Evolutionary conservation across 108 stramenopile species (phyloP).

Genomic region (Bacterosira constricta): DNA sequence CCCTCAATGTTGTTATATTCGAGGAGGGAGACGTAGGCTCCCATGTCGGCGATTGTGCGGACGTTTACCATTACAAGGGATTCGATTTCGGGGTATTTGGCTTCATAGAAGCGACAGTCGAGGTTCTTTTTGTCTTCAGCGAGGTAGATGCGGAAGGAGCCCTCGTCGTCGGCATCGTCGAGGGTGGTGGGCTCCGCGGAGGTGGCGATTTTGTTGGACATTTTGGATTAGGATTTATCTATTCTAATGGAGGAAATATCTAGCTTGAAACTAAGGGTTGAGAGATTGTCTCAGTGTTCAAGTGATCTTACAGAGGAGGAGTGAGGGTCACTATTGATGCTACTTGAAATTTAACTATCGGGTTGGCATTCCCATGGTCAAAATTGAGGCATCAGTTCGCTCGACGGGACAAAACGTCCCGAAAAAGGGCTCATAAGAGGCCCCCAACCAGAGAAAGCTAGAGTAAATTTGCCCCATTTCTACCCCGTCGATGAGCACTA

Average conservation of each 20-base stretch:
- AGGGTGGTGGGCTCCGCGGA: conserved; percentile 54
- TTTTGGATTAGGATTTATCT: too few species aligned
- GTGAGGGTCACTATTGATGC: too few species aligned
- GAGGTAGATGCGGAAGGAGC: conserved; percentile 78
- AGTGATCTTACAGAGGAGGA: too few species aligned
- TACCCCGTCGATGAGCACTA: too few species aligned
- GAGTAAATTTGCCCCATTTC: too few species aligned
- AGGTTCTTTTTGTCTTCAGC: conserved; percentile 88
- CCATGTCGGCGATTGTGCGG: conserved; percentile 99
- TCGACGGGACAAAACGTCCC: too few species aligned
- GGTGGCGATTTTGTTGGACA: conserved; percentile 21
- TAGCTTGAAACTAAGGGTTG: too few species aligned
- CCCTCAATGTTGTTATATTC: conserved; percentile 99
- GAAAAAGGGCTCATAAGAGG: too few species aligned
- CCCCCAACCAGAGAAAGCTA: too few species aligned
- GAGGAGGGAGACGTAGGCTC: conserved; percentile 97
- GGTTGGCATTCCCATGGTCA: not conserved
- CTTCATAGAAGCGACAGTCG: conserved; percentile 97
- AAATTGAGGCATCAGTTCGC: too few species aligned
- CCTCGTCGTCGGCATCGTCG: conserved; percentile 37
- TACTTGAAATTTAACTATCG: not conserved
- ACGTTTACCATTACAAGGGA: conserved; percentile 97
- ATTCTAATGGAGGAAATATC: too few species aligned
- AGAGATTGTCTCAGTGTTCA: too few species aligned
- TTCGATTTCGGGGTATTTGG: conserved; percentile 96